These are phyloP conservation scores for Boletus edulis DNA, from an alignment of 768 basidiomycete species.

Conservation along the genomic window DNA sequence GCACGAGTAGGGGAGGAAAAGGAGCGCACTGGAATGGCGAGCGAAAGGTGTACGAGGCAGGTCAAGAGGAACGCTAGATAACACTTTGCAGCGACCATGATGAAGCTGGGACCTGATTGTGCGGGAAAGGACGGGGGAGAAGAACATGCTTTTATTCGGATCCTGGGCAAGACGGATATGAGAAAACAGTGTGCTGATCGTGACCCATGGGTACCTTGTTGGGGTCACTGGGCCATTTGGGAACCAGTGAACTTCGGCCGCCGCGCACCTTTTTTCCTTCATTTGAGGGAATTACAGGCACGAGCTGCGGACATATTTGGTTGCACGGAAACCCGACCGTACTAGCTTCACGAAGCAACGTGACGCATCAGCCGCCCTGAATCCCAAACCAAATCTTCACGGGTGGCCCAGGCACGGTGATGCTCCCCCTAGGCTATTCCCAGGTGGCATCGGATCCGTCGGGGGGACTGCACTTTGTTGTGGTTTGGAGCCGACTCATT, in stretches of 20 bases:
- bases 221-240: constrained; percentile 22
- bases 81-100: constrained; percentile 21
- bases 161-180: constrained; percentile 14
- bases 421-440: not conserved
- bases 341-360: constrained; percentile 13
- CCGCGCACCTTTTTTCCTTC: constrained; percentile 18
- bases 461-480: not conserved
- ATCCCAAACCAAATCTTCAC: constrained; percentile 8
- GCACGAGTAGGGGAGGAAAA: not conserved
- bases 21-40: constrained; percentile 23
- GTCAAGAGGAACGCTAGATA: constrained; percentile 21
- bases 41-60: constrained; percentile 19
- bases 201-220: constrained; percentile 16
- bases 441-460: constrained; percentile 8
- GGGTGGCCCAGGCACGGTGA: not conserved
- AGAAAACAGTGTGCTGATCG: constrained; percentile 21
- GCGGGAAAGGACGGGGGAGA: not conserved
- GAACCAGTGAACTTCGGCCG: constrained; percentile 26
- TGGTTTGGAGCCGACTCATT: not conserved
- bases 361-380: not conserved
- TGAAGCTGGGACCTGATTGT: constrained; percentile 2
- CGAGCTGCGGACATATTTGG: constrained; percentile 10
- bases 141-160: constrained; percentile 22
- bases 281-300: constrained; percentile 23
- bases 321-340: constrained; percentile 2